Percentiles rank a stretch among this genome's conserved stretches.
Conservation (phyloP, 495 filamentous ascomycete species). For the Podospora pseudocomata region DNA sequence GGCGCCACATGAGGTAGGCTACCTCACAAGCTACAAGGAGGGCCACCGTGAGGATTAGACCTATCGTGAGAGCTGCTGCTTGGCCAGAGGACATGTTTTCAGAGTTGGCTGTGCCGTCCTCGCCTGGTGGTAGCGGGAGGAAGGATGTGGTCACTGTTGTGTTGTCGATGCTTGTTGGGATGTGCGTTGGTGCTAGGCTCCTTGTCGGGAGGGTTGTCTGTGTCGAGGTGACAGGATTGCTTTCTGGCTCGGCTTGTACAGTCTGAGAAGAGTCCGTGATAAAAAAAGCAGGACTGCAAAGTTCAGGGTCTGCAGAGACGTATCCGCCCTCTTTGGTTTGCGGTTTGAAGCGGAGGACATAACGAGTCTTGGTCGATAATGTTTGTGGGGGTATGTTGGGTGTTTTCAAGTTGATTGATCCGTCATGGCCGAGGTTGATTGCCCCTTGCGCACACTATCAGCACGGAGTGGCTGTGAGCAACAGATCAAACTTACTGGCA, state of each 20-base stretch:
- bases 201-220: neutral
- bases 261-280: neutral
- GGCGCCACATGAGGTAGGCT: constrained; percentile 16
- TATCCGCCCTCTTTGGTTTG: constrained; percentile 11
- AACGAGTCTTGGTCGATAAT: constrained; percentile 10
- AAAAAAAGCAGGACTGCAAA: constrained; percentile 18
- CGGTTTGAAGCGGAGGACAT: constrained; percentile 22
- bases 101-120: neutral
- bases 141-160: neutral
- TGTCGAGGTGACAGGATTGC: neutral
- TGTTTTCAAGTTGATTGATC: constrained; percentile 15
- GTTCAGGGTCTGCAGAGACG: constrained; percentile 12
- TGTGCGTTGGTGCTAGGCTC: neutral
- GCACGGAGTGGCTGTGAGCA: neutral
- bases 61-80: constrained; percentile 15
- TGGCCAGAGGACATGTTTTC: constrained; percentile 3
- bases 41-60: constrained; percentile 13
- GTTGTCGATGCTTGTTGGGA: neutral
- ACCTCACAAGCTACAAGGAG: constrained; percentile 12
- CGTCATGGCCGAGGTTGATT: constrained; percentile 21
- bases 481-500: constrained; percentile 13
- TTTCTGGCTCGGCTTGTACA: neutral
- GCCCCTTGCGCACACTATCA: constrained; percentile 9
- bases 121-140: neutral
- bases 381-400: constrained; percentile 7